Evolutionary conservation across 352 stramenopile genomes (phyloP).

Genomic region (Phytophthora megakarya): DNA sequence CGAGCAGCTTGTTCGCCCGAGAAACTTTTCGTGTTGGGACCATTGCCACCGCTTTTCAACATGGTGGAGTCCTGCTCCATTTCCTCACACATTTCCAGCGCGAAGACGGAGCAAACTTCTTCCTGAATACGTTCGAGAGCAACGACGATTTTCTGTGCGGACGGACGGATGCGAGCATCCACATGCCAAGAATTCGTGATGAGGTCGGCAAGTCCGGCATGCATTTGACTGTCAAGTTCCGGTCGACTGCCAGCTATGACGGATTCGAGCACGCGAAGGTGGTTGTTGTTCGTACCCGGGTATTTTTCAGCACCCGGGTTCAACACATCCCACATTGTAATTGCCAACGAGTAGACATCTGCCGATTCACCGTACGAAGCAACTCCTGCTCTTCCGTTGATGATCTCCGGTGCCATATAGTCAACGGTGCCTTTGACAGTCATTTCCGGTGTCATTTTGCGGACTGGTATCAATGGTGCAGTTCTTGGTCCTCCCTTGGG

Average conservation of each 20-base stretch:
- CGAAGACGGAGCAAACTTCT: conserved; percentile 45
- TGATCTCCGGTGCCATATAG: conserved; percentile 82
- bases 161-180: conserved; percentile 43
- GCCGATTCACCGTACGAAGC: conserved; percentile 63
- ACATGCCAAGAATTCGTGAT: conserved; percentile 49
- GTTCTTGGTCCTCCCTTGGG: conserved; percentile 6
- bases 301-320: conserved; percentile 59
- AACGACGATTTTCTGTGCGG: conserved; percentile 48
- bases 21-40: conserved; percentile 35
- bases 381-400: conserved; percentile 55
- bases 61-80: conserved; percentile 34
- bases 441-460: conserved; percentile 46
- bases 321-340: conserved; percentile 79
- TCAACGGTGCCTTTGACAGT: conserved; percentile 70
- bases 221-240: conserved; percentile 37
- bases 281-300: conserved; percentile 49
- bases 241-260: conserved; percentile 51
- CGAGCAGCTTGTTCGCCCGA: conserved; percentile 27
- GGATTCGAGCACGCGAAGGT: conserved; percentile 53
- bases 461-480: conserved; percentile 29
- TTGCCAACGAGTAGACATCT: conserved; percentile 71
- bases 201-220: conserved; percentile 40
- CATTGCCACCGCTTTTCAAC: conserved; percentile 25
- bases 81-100: conserved; percentile 39
- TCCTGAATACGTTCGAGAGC: conserved; percentile 54